These are phyloP conservation scores for Hemileia vastatrix DNA, from an alignment of 1,284 basidiomycete genomes.

Conservation along the genomic window DNA sequence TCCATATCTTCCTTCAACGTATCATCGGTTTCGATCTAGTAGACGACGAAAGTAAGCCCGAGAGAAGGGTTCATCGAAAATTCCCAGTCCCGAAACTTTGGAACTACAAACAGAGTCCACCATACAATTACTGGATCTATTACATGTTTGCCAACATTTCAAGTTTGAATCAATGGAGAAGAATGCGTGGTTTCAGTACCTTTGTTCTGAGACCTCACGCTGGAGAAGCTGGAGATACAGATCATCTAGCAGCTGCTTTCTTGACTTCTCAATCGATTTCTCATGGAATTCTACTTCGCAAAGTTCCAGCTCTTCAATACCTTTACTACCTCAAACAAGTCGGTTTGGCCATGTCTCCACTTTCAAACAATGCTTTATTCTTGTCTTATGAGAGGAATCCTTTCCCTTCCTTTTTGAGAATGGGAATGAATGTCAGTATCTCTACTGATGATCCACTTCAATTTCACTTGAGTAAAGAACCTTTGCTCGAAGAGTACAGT, in stretches of 20 bases:
- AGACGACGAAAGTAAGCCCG: slow-evolving; percentile 91
- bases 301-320: slow-evolving; percentile 70
- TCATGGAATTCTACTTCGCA: slow-evolving; percentile 90
- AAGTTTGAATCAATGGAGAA: slow-evolving; percentile 85
- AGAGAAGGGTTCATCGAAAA: slow-evolving; percentile 85
- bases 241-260: slow-evolving; percentile 91
- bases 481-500: slow-evolving; percentile 89
- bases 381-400: slow-evolving; percentile 94
- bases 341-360: slow-evolving; percentile 94
- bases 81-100: slow-evolving; percentile 88
- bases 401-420: slow-evolving; percentile 90
- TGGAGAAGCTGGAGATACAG: slow-evolving; percentile 94
- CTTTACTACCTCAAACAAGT: slow-evolving; percentile 90
- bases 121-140: slow-evolving; percentile 93
- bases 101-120: slow-evolving; percentile 79
- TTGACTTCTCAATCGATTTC: slow-evolving; percentile 95
- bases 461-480: too few species aligned
- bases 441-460: slow-evolving; percentile 81
- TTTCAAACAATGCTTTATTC: slow-evolving; percentile 95
- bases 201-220: slow-evolving; percentile 94
- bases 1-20: slow-evolving; percentile 89
- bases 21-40: slow-evolving; percentile 94
- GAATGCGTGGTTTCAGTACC: slow-evolving; percentile 85
- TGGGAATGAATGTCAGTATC: slow-evolving; percentile 87
- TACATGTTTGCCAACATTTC: slow-evolving; percentile 97